Conservation (phyloP, 1,284 basidiomycete species). For the Cerioporus squamosus region DNA sequence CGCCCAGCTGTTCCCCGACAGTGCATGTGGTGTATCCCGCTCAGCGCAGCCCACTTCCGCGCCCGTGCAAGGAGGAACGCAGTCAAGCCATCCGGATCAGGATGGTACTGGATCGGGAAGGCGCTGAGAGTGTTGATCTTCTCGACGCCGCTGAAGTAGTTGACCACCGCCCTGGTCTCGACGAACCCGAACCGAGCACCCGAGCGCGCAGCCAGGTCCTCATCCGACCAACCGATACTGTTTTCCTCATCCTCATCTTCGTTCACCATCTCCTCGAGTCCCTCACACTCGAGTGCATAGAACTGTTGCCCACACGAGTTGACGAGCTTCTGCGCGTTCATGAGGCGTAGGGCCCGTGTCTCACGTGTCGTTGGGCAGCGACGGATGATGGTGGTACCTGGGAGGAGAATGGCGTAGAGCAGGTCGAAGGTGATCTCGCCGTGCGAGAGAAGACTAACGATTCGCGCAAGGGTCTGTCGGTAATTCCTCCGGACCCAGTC, state of each 20-base stretch:
- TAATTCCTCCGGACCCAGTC: slow-evolving; percentile 52
- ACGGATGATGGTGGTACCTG: not conserved
- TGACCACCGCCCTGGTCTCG: slow-evolving; percentile 41
- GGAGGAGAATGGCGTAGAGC: slow-evolving; percentile 40
- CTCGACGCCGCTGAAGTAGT: slow-evolving; percentile 47
- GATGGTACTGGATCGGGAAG: slow-evolving; percentile 55
- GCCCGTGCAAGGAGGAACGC: slow-evolving; percentile 48
- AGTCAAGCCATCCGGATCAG: slow-evolving; percentile 40
- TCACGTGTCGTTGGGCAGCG: slow-evolving; percentile 35
- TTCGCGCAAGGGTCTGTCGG: slow-evolving; percentile 45
- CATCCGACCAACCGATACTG: slow-evolving; percentile 17
- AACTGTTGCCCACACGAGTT: slow-evolving; percentile 34
- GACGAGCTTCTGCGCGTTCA: slow-evolving; percentile 37
- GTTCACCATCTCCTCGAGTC: slow-evolving; percentile 49
- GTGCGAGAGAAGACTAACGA: slow-evolving; percentile 49
- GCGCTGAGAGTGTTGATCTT: slow-evolving; percentile 51
- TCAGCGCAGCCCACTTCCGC: slow-evolving; percentile 52
- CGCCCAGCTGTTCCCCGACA: slow-evolving; percentile 53
- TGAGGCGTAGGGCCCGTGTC: slow-evolving; percentile 47
- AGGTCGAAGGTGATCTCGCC: slow-evolving; percentile 59
- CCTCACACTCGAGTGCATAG: slow-evolving; percentile 48
- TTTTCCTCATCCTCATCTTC: slow-evolving; percentile 35
- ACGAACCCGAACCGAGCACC: slow-evolving; percentile 39
- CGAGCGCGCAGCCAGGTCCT: not conserved
- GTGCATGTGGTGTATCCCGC: slow-evolving; percentile 56